Conservation (phyloP, 2,329 filamentous ascomycete species). For the Cladosporium sp. region DNA sequence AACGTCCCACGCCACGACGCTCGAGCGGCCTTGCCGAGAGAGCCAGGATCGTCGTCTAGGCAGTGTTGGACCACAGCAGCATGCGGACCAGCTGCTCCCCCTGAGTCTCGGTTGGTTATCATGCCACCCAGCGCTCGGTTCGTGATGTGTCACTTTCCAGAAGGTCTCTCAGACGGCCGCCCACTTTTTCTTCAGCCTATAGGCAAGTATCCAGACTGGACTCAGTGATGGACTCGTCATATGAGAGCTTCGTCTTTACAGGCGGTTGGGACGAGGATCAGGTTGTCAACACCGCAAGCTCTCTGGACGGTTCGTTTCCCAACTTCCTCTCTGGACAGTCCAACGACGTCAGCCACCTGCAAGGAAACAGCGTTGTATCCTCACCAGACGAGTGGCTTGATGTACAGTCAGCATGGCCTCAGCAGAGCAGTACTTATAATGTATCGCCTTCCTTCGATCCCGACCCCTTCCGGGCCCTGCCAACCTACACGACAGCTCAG, state of each 20-base stretch:
- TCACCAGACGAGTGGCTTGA: conserved; percentile 4
- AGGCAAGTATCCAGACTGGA: neutral
- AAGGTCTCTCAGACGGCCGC: neutral
- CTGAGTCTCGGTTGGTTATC: conserved; percentile 13
- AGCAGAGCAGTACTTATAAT: neutral
- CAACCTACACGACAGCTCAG: neutral
- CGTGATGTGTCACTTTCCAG: conserved; percentile 18
- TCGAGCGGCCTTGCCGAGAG: conserved; percentile 5
- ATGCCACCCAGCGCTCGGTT: conserved; percentile 16
- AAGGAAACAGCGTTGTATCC: neutral
- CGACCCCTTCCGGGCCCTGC: neutral
- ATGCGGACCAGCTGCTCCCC: conserved; percentile 2
- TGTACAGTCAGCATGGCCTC: conserved; percentile 3
- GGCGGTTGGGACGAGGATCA: conserved; percentile 6
- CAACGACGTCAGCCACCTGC: neutral
- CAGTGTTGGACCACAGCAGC: conserved; percentile 1
- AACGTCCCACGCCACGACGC: conserved; percentile 9
- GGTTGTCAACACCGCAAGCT: neutral
- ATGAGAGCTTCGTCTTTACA: conserved; percentile 16
- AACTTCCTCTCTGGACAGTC: conserved; percentile 12
- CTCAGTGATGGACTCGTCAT: conserved; percentile 17
- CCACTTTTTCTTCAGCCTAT: neutral
- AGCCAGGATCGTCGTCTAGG: neutral
- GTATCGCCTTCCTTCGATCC: neutral
- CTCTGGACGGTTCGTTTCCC: neutral